Evolutionary conservation across 2,329 filamentous ascomycete species (phyloP).

Genomic region (Arthrobotrys entomopaga): DNA sequence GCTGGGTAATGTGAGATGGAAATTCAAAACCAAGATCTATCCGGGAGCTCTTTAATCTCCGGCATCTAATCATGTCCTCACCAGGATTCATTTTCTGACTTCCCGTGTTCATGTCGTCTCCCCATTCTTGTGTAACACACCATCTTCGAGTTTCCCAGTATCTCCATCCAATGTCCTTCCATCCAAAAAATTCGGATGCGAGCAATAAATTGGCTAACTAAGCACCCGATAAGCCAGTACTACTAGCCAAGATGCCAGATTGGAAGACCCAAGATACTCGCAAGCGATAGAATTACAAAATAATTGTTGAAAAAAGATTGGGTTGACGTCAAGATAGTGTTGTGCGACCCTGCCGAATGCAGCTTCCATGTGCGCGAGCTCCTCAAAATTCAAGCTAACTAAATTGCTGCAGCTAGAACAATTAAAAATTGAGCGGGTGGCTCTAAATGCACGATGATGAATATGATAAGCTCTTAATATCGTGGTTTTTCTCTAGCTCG

Average conservation of each 20-base stretch:
- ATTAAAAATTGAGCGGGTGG: background rate
- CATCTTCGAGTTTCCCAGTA: background rate
- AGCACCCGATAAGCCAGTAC: too few relatives aligned
- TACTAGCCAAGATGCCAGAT: too few relatives aligned
- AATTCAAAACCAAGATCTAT: background rate
- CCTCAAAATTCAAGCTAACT: slow-evolving; percentile 4
- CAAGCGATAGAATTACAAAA: too few relatives aligned
- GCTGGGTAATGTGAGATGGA: too few relatives aligned
- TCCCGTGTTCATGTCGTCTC: slow-evolving; percentile 12
- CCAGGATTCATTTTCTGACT: background rate
- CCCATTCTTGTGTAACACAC: slow-evolving; percentile 50
- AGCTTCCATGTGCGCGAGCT: slow-evolving; percentile 24
- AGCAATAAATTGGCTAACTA: background rate
- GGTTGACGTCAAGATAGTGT: slow-evolving; percentile 34
- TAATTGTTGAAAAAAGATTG: background rate
- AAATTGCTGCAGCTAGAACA: slow-evolving; percentile 4
- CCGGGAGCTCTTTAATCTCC: background rate
- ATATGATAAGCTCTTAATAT: background rate
- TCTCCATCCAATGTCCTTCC: too few relatives aligned
- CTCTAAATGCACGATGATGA: background rate
- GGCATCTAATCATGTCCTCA: background rate
- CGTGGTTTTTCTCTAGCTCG: too few relatives aligned
- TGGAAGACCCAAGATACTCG: too few relatives aligned
- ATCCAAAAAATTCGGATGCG: slow-evolving; percentile 1
- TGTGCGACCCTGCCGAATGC: slow-evolving; percentile 28